Conservation (phyloP, 2,329 filamentous ascomycete genomes). For the Monilinia aucupariae region DNA sequence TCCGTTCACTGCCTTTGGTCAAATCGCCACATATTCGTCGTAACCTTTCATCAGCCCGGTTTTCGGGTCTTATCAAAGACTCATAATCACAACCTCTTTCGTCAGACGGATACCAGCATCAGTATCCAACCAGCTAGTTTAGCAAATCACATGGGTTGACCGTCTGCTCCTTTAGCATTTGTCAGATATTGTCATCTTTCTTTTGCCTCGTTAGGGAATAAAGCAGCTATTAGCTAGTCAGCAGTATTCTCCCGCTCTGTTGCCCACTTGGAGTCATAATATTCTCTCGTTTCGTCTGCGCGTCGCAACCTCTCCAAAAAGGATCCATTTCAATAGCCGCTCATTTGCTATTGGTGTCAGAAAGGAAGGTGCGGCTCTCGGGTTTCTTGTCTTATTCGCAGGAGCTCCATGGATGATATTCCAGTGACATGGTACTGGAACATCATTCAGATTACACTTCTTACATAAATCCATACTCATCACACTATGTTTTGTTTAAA, state of each 20-base stretch:
- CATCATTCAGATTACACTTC: not conserved
- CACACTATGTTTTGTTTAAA: not conserved
- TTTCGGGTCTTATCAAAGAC: not conserved
- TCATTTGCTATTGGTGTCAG: not conserved
- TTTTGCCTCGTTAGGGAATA: not conserved
- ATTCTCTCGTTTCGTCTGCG: not conserved
- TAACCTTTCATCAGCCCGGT: not conserved
- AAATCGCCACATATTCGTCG: not conserved
- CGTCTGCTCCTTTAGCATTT: not conserved
- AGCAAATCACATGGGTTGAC: not conserved
- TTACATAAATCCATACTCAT: not conserved
- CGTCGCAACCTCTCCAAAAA: not conserved
- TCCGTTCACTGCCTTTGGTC: not conserved
- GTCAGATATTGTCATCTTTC: not conserved
- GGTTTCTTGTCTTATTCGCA: not conserved
- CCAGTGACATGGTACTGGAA: constrained; percentile 1
- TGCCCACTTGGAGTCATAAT: not conserved
- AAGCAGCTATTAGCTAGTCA: not conserved
- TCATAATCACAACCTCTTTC: not conserved
- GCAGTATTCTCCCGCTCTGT: constrained; percentile 3
- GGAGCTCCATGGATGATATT: not conserved
- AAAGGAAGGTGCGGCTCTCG: constrained; percentile 2
- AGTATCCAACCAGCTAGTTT: not conserved
- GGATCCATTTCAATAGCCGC: not conserved
- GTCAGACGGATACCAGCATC: not conserved